These are phyloP conservation scores for Discostella pseudostelligera DNA, from an alignment of 108 stramenopile genomes.

Conservation along the genomic window DNA sequence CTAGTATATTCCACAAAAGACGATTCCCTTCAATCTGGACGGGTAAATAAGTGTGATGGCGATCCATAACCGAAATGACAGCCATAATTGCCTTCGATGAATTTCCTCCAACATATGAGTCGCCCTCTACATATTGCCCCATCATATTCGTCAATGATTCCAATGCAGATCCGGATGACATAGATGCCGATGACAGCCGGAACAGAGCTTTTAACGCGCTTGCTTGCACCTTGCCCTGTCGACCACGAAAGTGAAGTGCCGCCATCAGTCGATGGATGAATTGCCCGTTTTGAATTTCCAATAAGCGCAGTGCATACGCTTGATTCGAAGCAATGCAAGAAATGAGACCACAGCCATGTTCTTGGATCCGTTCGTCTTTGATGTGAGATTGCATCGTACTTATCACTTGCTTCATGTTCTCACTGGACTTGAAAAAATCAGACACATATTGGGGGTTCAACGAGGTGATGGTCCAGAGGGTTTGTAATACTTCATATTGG, in stretches of 20 bases:
- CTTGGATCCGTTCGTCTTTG: constrained; percentile 10
- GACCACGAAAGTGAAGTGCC: constrained; percentile 10
- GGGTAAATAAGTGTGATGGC: constrained; percentile 1
- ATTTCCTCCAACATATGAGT: neutral
- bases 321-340: constrained; percentile 8
- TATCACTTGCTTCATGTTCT: constrained; percentile 4
- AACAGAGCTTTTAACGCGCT: constrained; percentile 31
- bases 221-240: constrained; percentile 12
- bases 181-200: constrained; percentile 29
- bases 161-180: constrained; percentile 2
- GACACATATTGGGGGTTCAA: constrained; percentile 4
- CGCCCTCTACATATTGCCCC: constrained; percentile 9
- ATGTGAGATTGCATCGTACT: constrained; percentile 11
- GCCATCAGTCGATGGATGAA: constrained; percentile 30
- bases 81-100: constrained; percentile 16
- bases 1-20: constrained; percentile 26
- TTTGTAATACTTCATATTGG: constrained; percentile 9
- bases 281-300: constrained; percentile 13
- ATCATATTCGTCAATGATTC: constrained; percentile 26
- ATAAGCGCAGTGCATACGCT: constrained; percentile 17
- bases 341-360: constrained; percentile 13
- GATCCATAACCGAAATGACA: constrained; percentile 20
- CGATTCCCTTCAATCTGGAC: constrained; percentile 23
- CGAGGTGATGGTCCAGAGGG: constrained; percentile 8
- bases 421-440: constrained; percentile 8